These are phyloP conservation scores for Russula brevipes DNA, from an alignment of 768 basidiomycete species.

Conservation along the genomic window DNA sequence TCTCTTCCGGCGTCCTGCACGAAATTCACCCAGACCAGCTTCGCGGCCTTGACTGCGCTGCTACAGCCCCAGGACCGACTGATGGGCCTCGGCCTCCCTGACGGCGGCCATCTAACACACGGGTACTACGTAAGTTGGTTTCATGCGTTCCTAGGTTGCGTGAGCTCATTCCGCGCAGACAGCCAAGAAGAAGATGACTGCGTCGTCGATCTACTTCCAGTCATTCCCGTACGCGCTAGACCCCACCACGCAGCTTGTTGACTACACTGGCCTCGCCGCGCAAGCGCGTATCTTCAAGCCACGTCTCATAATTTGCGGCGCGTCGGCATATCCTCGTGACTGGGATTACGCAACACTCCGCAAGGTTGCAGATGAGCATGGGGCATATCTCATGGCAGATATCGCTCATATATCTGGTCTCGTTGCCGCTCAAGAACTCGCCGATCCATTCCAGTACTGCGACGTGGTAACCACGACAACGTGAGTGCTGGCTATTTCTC, in stretches of 20 bases:
- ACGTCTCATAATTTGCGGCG: constrained; percentile 92
- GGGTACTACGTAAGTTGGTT: constrained; percentile 78
- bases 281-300: constrained; percentile 97
- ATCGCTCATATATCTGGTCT: constrained; percentile 98
- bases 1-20: not conserved
- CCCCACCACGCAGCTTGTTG: constrained; percentile 79
- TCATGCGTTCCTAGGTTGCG: constrained; percentile 4
- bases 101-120: constrained; percentile 96
- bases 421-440: constrained; percentile 85
- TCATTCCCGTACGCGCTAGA: constrained; percentile 89
- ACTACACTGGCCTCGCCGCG: constrained; percentile 72
- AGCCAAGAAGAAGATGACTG: constrained; percentile 99
- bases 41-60: constrained; percentile 92
- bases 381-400: constrained; percentile 91
- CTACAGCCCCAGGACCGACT: constrained; percentile 96
- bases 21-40: constrained; percentile 45
- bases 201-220: constrained; percentile 99
- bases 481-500: constrained; percentile 37
- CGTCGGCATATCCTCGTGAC: constrained; percentile 96
- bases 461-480: constrained; percentile 98
- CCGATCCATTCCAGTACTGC: constrained; percentile 90
- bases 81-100: constrained; percentile 98
- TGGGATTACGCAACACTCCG: constrained; percentile 90
- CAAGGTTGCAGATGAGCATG: constrained; percentile 77
- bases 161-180: constrained; percentile 46